Evolutionary conservation across 192 early-diverging fungal genomes (phyloP), one percentile per base, ranked within the genome.

Genomic region (Nowakowskiella sp.): DNA sequence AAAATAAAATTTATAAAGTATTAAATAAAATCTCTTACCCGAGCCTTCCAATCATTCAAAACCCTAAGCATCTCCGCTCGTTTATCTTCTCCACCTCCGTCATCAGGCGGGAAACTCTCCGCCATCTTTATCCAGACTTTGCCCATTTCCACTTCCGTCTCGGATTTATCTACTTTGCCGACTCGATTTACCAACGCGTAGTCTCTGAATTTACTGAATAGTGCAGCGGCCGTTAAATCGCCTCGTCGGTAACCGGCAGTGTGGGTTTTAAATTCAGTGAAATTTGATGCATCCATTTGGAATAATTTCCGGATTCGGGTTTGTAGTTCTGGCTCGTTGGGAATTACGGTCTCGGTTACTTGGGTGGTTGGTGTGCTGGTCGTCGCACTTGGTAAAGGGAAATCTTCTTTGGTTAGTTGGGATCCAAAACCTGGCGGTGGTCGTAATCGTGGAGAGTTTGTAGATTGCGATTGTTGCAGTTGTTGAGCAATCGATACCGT

Each of bases 11-110:
- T 4, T 31, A 23, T 42, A n/a, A 21, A 34, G 31, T 25, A 6
- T 47, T 43, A 39, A 16, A 21, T 10, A n/a, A 4, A 21, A 27
- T 23, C 3, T 39, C 48, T 58, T 49, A 77, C 78, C 27, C 55
- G 69, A 25, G 74, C 65, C 60, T 86, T 84, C 30, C 60, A 75
- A 57, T 87, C 80, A 42, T 84, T 73, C 83, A 76, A 87, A 1
- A 70, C 79, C 21, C 72, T 53, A 44, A 86, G 53, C 50, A 91
- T 66, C 25, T 85, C 82, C 6, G 47, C 55, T 39, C 69, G 72
- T 50, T 81, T 78, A n/a, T 47, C 60, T 19, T 70, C 72, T 4
- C 62, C 61, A 44, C 79, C 74, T 25, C 80, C 42, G 9, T 59
- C 48, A 7, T 42, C 47, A 44, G 61, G 64, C 4, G 71, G 71